Evolutionary conservation across 345 rosid species (phyloP), one percentile per base, ranked within the genome.

Genomic region (Acer negundo): DNA sequence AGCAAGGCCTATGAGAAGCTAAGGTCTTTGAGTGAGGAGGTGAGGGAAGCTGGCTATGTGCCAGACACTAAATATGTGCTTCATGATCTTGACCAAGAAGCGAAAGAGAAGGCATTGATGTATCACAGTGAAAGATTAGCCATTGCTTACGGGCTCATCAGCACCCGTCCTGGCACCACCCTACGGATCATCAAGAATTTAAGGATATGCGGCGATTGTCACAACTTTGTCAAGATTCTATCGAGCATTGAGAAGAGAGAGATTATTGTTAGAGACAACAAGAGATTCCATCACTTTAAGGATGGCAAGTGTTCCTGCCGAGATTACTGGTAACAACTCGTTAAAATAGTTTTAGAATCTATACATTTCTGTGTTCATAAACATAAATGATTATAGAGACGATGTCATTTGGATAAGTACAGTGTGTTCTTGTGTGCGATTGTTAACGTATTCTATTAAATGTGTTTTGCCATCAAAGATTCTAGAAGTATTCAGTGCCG

Each of bases 61-160:
- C 77, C 77, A 2, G 77, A 74, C 19, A 74, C 77, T 16, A 62
- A 26, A 22, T 62, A 65, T 75, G 63, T 75, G 13, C 71, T 53
- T 1, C 72, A 8, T 66, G 78, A 67, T 67, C 35, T 67, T 67
- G 78, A 75, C 31, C 55, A 38, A 20, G 56, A 67, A 35, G 78
- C 72, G 35, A 67, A 67, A 75, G 66, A 67, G 72, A 75, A 75
- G 72, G 72, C 78, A 75, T 38, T 67, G 78, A 66, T 55, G 72
- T 15, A 55, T 75, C 72, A 55, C 70, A 67, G 78, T 75, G 78
- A 67, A 75, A 75, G 78, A 17, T 53, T 75, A 40, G 72, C 78
- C 72, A 53, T 75, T 75, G 78, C 66, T 53, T 67, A 38, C 9
- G 72, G 78, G 65, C 78, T 75, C n/a, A 64, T 65, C 62, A 55